These are phyloP conservation scores for Ophiostoma ulmi DNA, from an alignment of 2,329 filamentous ascomycete species.

Conservation along the genomic window DNA sequence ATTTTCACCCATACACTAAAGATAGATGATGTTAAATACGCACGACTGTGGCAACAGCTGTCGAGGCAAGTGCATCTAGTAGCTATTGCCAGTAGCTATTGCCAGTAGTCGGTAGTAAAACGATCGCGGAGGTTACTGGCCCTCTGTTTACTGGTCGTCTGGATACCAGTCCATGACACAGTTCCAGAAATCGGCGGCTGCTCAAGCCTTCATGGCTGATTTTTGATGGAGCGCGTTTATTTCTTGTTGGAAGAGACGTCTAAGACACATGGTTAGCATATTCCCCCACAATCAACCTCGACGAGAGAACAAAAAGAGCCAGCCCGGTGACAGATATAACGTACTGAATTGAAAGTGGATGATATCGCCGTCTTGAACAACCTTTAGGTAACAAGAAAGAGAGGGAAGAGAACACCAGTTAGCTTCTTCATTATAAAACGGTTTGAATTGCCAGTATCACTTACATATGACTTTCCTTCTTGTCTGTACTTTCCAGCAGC, in stretches of 20 bases:
- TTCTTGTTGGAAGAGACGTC: neutral
- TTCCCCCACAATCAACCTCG: neutral
- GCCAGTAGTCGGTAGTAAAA: no score
- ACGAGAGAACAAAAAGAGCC: neutral
- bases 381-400: conserved; percentile 27
- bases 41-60: no score
- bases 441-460: conserved; percentile 17
- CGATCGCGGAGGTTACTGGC: no score
- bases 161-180: no score
- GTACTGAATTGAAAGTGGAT: conserved; percentile 44
- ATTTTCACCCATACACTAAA: no score
- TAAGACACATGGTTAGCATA: neutral
- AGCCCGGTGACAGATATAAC: conserved; percentile 25
- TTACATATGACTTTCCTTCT: conserved; percentile 42
- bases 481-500: conserved; percentile 43
- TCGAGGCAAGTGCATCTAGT: no score
- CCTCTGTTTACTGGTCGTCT: no score
- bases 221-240: neutral
- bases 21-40: no score
- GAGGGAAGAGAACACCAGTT: conserved; percentile 21
- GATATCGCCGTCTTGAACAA: conserved; percentile 42
- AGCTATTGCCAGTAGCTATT: no score
- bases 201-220: neutral
- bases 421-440: conserved; percentile 23
- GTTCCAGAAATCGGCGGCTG: neutral